A percentile compares a stretch with the other conserved stretches of the same genome.
phyloP scores from a whole-genome alignment of 257 asterid genomes.

The Solanum etuberosum region DNA sequence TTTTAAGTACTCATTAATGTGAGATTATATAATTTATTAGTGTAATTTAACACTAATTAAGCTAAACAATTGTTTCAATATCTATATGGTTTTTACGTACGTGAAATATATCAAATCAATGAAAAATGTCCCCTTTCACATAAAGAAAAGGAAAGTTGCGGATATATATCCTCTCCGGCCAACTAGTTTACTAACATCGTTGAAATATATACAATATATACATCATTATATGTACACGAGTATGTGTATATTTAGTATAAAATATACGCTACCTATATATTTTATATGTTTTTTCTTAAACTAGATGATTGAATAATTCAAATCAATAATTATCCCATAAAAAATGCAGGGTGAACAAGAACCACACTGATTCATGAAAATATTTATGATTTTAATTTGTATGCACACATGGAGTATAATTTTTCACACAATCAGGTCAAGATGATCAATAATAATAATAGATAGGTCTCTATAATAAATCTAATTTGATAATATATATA shows the following conservation, averaged over 20 bases:
- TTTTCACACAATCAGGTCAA: background rate
- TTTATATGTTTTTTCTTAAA: too few relatives aligned
- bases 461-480: too few relatives aligned
- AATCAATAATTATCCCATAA: too few relatives aligned
- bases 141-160: background rate
- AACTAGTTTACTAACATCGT: background rate
- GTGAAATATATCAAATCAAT: background rate
- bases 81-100: background rate
- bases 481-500: too few relatives aligned
- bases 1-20: background rate
- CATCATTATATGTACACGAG: background rate
- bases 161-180: too few relatives aligned
- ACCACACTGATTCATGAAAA: background rate
- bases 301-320: background rate
- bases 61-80: background rate
- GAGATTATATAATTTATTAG: background rate
- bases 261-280: background rate
- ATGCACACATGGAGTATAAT: background rate
- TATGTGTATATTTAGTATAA: background rate
- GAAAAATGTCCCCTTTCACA: background rate
- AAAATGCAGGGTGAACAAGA: background rate
- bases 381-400: background rate
- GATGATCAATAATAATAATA: background rate
- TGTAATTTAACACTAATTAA: background rate
- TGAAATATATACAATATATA: too few relatives aligned